Evolutionary conservation across 306 rosid species (phyloP).

Genomic region (Lathyrus tuberosus): DNA sequence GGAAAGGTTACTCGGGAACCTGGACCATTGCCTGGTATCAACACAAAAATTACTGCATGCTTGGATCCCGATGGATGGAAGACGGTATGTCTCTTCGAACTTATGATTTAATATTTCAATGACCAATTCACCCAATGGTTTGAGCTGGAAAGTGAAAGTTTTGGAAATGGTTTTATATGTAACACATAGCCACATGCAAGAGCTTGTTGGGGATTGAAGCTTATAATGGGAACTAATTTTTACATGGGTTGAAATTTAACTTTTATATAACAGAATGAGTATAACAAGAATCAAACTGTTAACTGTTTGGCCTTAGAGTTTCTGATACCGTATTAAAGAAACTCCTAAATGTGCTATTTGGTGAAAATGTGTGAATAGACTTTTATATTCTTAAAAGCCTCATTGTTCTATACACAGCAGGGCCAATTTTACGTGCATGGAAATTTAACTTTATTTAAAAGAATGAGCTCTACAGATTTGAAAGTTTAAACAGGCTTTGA

Average conservation of each 20-base stretch:
- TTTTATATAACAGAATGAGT: conserved; percentile 3
- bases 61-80: conserved; percentile 99
- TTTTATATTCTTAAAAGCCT: conserved; percentile 8
- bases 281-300: background rate
- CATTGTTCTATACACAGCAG: background rate
- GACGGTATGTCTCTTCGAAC: conserved; percentile 62
- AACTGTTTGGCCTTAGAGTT: background rate
- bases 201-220: conserved; percentile 19
- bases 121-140: conserved; percentile 25
- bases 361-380: background rate
- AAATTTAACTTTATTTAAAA: conserved; percentile 1
- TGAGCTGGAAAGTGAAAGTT: conserved; percentile 14
- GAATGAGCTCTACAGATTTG: background rate
- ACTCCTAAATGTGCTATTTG: background rate
- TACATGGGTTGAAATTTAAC: conserved; percentile 1
- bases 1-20: conserved; percentile 95
- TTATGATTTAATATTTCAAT: conserved; percentile 23
- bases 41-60: conserved; percentile 95
- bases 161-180: conserved; percentile 29
- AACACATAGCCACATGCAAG: conserved; percentile 21
- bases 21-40: conserved; percentile 95
- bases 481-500: conserved; percentile 9
- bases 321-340: conserved; percentile 8
- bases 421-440: background rate
- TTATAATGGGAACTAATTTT: conserved; percentile 8